Conservation (phyloP, 1,139 yeast genomes). For the Saccharomyces hybrid region DNA sequence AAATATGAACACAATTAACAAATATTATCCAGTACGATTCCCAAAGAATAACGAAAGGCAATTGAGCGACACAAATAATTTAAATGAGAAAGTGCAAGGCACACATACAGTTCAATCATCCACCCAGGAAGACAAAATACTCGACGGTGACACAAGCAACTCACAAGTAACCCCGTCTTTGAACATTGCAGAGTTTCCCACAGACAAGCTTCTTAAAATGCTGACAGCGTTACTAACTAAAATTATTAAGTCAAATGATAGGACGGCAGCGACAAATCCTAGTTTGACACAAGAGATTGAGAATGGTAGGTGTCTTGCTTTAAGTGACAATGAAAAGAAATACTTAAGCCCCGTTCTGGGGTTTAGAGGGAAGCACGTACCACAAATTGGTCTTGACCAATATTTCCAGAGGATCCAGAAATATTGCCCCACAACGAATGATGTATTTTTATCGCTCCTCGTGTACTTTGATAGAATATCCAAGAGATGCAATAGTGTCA, state of each 20-base stretch:
- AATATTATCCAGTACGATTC: background rate
- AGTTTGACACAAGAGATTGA: background rate
- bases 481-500: slow-evolving; percentile 56
- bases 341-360: slow-evolving; percentile 49
- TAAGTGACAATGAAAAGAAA: slow-evolving; percentile 3
- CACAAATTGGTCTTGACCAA: slow-evolving; percentile 86
- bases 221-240: slow-evolving; percentile 73
- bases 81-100: background rate
- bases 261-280: background rate
- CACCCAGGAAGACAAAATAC: background rate
- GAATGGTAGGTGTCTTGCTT: background rate
- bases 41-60: background rate
- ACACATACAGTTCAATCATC: background rate
- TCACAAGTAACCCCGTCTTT: slow-evolving; percentile 22
- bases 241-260: slow-evolving; percentile 82
- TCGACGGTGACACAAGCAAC: background rate
- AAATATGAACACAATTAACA: background rate
- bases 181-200: slow-evolving; percentile 78
- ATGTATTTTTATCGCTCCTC: slow-evolving; percentile 79
- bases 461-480: slow-evolving; percentile 95
- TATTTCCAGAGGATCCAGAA: slow-evolving; percentile 84
- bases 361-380: slow-evolving; percentile 92
- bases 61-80: background rate
- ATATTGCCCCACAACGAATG: slow-evolving; percentile 96
- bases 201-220: slow-evolving; percentile 73